These are phyloP conservation scores for Xylaria digitata DNA, from an alignment of 2,329 filamentous ascomycete species.

Conservation along the genomic window DNA sequence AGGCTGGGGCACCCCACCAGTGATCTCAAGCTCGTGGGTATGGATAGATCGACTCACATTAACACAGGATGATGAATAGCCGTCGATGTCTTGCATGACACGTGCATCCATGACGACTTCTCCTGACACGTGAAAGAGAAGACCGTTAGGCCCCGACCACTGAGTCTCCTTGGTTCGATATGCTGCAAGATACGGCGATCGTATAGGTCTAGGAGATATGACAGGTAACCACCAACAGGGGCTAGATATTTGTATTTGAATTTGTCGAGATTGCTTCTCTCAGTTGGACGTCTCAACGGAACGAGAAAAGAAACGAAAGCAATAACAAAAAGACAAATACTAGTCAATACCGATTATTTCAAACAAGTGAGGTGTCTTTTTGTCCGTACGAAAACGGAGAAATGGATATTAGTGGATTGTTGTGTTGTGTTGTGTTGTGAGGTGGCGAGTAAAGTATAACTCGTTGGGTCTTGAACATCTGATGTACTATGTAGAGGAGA, in stretches of 20 bases:
- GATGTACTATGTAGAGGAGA: slow-evolving; percentile 19
- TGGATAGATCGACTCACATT: slow-evolving; percentile 46
- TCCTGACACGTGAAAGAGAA: slow-evolving; percentile 40
- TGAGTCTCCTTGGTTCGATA: slow-evolving; percentile 29
- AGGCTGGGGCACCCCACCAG: slow-evolving; percentile 2
- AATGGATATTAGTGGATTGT: slow-evolving; percentile 21
- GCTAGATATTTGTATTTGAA: slow-evolving; percentile 16
- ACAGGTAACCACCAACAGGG: slow-evolving; percentile 19
- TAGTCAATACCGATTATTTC: slow-evolving; percentile 14
- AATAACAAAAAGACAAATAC: neutral
- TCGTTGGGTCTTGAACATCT: slow-evolving; percentile 21
- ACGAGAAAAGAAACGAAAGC: neutral
- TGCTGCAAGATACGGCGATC: slow-evolving; percentile 23
- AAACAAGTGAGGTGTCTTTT: slow-evolving; percentile 27
- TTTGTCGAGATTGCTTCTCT: neutral
- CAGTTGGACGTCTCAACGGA: slow-evolving; percentile 9
- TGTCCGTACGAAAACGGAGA: slow-evolving; percentile 26
- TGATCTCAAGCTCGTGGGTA: slow-evolving; percentile 2
- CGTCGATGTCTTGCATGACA: slow-evolving; percentile 53
- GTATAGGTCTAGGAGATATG: slow-evolving; percentile 26
- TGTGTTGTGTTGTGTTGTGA: neutral
- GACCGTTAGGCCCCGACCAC: slow-evolving; percentile 43
- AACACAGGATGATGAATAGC: slow-evolving; percentile 49
- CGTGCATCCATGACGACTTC: slow-evolving; percentile 52
- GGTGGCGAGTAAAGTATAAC: slow-evolving; percentile 20